Percentiles rank a stretch among this genome's conserved stretches.
phyloP scores from a whole-genome alignment of 176 grass and related monocot species.

The Raddia guianensis region DNA sequence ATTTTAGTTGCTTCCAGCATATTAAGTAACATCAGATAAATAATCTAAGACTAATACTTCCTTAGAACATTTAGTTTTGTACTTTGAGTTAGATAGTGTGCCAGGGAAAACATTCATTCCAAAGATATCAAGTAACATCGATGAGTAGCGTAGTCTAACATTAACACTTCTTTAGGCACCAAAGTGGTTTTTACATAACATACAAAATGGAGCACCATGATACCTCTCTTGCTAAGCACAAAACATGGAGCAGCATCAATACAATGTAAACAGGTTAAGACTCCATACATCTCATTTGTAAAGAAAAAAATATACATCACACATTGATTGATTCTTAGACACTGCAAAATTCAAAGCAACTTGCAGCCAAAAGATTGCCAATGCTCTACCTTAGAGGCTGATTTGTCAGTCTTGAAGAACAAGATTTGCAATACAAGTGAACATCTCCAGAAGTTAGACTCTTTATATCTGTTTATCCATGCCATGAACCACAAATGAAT shows the following conservation, averaged over 20 bases:
- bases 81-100: no score
- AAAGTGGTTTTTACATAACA: constrained; percentile 4
- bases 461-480: constrained; percentile 62
- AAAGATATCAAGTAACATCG: no score
- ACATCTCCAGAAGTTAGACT: constrained; percentile 54
- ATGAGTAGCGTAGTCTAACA: no score
- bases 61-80: no score
- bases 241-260: neutral
- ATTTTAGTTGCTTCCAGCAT: no score
- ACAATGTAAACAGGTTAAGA: constrained; percentile 12
- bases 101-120: no score
- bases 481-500: no score
- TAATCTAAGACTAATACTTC: no score
- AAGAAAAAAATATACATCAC: neutral
- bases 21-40: no score
- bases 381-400: constrained; percentile 65
- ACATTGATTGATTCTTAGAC: neutral
- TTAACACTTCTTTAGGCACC: no score
- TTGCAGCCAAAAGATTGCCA: no score
- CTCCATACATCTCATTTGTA: neutral
- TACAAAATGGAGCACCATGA: neutral
- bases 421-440: constrained; percentile 73
- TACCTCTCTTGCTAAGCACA: neutral
- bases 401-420: constrained; percentile 75
- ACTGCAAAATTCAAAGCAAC: neutral